Conservation (phyloP, 2,329 filamentous ascomycete genomes). For the Exserohilum rostratum region DNA sequence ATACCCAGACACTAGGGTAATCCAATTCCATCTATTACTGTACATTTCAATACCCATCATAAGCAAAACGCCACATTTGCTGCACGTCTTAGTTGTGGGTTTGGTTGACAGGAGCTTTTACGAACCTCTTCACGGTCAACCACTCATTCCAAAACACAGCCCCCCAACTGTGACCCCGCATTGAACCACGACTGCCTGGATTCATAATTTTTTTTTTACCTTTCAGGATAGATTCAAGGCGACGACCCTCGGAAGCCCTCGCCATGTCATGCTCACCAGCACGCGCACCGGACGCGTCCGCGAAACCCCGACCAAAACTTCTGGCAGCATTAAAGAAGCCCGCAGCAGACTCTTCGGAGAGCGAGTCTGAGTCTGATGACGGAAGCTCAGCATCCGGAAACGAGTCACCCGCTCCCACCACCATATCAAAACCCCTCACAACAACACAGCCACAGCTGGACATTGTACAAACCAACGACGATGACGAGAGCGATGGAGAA, state of each 20-base stretch:
- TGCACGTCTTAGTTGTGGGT: neutral
- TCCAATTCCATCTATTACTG: neutral
- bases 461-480: conserved; percentile 19
- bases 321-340: conserved; percentile 31
- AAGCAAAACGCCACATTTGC: neutral
- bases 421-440: conserved; percentile 28
- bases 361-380: conserved; percentile 49
- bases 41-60: neutral
- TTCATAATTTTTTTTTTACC: neutral
- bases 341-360: conserved; percentile 42
- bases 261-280: neutral
- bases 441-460: neutral
- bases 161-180: neutral
- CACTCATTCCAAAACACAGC: neutral
- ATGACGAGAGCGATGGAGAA: conserved; percentile 42
- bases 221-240: neutral
- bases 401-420: conserved; percentile 43
- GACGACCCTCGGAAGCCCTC: neutral
- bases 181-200: neutral
- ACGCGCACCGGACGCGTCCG: conserved; percentile 23
- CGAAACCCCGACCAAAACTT: conserved; percentile 26
- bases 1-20: neutral
- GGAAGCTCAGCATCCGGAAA: conserved; percentile 33
- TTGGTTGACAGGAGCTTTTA: neutral
- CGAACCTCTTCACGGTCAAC: neutral